Conservation (phyloP, 192 early-diverging fungal species). For the Linnemannia elongata region DNA sequence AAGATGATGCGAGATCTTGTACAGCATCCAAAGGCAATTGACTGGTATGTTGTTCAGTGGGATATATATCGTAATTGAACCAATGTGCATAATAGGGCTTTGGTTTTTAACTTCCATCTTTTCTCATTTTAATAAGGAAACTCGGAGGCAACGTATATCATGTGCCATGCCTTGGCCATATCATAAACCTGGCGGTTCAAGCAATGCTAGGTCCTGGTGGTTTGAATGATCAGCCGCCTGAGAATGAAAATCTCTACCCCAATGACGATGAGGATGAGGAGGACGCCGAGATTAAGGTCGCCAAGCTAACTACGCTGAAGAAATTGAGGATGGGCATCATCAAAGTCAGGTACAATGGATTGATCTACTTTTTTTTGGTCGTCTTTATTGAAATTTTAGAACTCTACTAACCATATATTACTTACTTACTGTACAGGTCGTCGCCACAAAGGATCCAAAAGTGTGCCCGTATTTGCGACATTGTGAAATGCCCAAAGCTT, state of each 20-base stretch:
- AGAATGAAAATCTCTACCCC: constrained; percentile 7
- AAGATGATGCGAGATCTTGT: constrained; percentile 22
- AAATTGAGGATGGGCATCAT: no score
- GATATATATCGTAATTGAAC: no score
- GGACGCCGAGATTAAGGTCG: no score
- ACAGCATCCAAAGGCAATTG: constrained; percentile 10
- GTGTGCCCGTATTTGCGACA: no score
- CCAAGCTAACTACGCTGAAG: no score
- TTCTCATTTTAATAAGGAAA: not conserved
- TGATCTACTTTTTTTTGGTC: no score
- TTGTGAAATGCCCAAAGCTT: not conserved
- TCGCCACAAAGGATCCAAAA: no score
- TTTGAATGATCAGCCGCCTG: constrained; percentile 21
- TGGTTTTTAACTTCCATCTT: constrained; percentile 7
- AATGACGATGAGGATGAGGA: constrained; percentile 8
- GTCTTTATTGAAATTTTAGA: no score
- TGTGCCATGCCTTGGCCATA: constrained; percentile 37
- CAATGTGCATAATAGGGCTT: not conserved
- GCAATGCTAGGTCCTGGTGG: constrained; percentile 24
- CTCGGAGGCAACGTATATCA: constrained; percentile 17
- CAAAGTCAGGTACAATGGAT: no score
- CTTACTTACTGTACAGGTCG: no score
- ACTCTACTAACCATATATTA: no score
- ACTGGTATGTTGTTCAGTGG: constrained; percentile 33
- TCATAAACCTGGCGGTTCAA: constrained; percentile 31